These are phyloP conservation scores for Psilocybe mexicana DNA, from an alignment of 1,284 basidiomycete genomes.

Conservation along the genomic window DNA sequence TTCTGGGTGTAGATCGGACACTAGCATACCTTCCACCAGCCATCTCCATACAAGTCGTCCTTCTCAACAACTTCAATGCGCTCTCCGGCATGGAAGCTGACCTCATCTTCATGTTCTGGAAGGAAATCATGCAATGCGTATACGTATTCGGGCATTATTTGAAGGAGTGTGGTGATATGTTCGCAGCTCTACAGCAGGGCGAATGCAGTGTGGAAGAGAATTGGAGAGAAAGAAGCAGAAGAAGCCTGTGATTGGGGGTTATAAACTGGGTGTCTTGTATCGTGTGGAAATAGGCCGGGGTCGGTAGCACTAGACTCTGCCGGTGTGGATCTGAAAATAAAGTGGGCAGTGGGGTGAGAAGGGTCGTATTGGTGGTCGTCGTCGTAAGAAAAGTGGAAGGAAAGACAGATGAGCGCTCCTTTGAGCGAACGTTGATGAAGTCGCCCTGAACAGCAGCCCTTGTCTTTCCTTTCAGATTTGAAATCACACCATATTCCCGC, in stretches of 20 bases:
- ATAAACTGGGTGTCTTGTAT: conserved; percentile 5
- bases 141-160: conserved; percentile 54
- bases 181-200: conserved; percentile 5
- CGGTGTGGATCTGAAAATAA: neutral
- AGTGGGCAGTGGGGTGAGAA: neutral
- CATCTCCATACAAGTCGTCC: conserved; percentile 93
- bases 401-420: neutral
- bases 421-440: neutral
- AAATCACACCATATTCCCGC: conserved; percentile 15
- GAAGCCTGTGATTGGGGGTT: conserved; percentile 12
- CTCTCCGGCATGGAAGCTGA: conserved; percentile 86
- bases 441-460: neutral
- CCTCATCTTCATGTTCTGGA: conserved; percentile 94
- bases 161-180: conserved; percentile 9
- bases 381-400: too few relatives aligned
- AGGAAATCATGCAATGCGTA: conserved; percentile 85
- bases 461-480: neutral
- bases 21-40: conserved; percentile 94
- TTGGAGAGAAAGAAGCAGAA: conserved; percentile 6
- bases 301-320: conserved; percentile 11
- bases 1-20: neutral
- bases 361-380: neutral
- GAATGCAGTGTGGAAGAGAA: neutral
- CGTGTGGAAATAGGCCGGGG: conserved; percentile 16
- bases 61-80: conserved; percentile 88